Evolutionary conservation across 1,284 basidiomycete species (phyloP), one percentile per base, ranked within the genome.

Genomic region (Volvariella volvacea): DNA sequence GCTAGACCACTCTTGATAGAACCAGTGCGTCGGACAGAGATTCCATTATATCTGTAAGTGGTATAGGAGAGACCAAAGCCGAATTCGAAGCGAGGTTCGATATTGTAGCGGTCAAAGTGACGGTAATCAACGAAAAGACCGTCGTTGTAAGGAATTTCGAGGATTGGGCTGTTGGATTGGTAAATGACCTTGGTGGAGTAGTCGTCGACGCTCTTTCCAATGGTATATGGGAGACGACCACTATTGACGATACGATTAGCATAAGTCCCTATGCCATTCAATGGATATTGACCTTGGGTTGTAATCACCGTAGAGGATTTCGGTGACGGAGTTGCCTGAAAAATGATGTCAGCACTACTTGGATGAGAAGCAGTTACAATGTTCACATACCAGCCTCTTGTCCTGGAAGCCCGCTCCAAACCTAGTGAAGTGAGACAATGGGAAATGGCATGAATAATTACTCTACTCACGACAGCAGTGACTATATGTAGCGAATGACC

Each of bases 231-330:
- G 54, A 85, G 59, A 48, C 70, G 64, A 58, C 74, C 65, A 66
- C 73, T 64, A 43, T n/a, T n/a, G n/a, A n/a, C n/a, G n/a, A n/a
- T n/a, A n/a, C n/a, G n/a, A n/a, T n/a, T n/a, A n/a, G n/a, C n/a
- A n/a, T n/a, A n/a, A n/a, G n/a, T n/a, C 3, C 41, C n/a, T n/a
- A 30, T 25, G 61, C 30, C 17, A 31, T n/a, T n/a, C n/a, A n/a
- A n/a, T n/a, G n/a, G n/a, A n/a, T n/a, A n/a, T n/a, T n/a, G n/a
- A 74, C 70, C 71, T 80, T 64, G 85, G 83, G 58, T 81, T 85
- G 56, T 79, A 79, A 9, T 61, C 67, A 14, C 80, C 80, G 50
- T 72, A 83, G 3, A 83, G 65, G 22, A 83, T 65, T 51, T 85
- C 81, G 3, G 75, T 71, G 9, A 87, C 60, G 3, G 73, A 63